Percentiles rank a stretch among this genome's conserved stretches.
Conservation (phyloP, 176 grass and related monocot genomes). For the Oryza australiensis region DNA sequence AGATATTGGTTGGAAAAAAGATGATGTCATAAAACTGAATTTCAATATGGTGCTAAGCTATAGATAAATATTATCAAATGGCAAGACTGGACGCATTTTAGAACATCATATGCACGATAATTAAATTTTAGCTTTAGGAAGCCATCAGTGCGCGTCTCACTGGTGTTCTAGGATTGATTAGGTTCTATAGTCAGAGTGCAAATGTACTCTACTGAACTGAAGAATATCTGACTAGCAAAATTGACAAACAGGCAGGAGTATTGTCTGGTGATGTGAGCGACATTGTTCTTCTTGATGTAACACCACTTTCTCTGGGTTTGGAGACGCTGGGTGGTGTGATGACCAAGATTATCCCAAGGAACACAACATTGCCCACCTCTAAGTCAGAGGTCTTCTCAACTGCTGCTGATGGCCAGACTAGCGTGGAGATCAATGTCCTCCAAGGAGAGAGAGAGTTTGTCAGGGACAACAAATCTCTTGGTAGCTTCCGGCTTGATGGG, state of each 20-base stretch:
- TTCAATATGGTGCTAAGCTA: background rate
- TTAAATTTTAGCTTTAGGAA: background rate
- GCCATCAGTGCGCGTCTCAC: background rate
- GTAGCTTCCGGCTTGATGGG: conserved; percentile 77
- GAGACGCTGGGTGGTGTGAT: conserved; percentile 83
- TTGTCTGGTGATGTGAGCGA: conserved; percentile 77
- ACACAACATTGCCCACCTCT: conserved; percentile 71
- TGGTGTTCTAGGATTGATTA: background rate
- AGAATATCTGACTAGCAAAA: background rate
- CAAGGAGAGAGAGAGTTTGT: conserved; percentile 86
- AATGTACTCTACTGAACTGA: background rate
- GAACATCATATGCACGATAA: background rate
- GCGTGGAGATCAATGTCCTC: conserved; percentile 78
- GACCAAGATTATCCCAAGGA: conserved; percentile 85
- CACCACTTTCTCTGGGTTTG: conserved; percentile 74
- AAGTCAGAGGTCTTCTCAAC: conserved; percentile 81
- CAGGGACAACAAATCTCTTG: conserved; percentile 77
- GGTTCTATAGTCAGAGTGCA: background rate
- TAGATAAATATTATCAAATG: background rate
- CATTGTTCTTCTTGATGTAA: conserved; percentile 81
- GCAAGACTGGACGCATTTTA: background rate
- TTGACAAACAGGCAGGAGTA: conserved; percentile 61
- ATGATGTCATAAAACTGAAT: background rate
- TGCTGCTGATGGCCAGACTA: conserved; percentile 74
- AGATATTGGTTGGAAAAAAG: background rate